Conservation (phyloP, 2,329 filamentous ascomycete genomes). For the Colletotrichum neosansevieriae region DNA sequence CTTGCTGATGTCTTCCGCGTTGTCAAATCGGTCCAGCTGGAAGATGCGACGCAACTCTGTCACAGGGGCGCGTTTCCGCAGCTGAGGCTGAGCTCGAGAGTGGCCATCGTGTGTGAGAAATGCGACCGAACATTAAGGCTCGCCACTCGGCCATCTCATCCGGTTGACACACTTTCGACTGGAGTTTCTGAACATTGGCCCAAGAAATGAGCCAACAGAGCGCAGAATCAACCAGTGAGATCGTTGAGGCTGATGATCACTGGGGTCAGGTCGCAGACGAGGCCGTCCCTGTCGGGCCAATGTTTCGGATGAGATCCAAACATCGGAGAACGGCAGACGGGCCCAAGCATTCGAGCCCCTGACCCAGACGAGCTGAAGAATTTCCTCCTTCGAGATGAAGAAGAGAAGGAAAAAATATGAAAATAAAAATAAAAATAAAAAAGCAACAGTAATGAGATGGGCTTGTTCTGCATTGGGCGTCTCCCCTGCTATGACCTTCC, state of each 20-base stretch:
- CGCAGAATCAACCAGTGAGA: conserved; percentile 42
- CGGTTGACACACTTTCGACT: not conserved
- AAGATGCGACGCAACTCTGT: conserved; percentile 35
- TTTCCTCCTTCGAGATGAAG: not conserved
- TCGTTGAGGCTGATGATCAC: conserved; percentile 29
- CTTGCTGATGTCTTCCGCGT: conserved; percentile 19
- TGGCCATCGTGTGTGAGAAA: not conserved
- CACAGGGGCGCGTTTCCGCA: conserved; percentile 34
- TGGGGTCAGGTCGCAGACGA: conserved; percentile 13
- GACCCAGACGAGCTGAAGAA: conserved; percentile 14
- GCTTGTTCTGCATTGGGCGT: not conserved
- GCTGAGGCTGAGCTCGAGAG: conserved; percentile 28
- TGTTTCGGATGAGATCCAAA: conserved; percentile 42
- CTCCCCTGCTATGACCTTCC: conserved; percentile 28
- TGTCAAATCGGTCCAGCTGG: conserved; percentile 6
- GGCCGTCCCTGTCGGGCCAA: conserved; percentile 41
- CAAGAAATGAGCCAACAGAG: conserved; percentile 15
- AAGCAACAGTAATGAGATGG: not conserved
- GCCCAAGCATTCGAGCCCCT: conserved; percentile 21
- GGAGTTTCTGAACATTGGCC: conserved; percentile 10
- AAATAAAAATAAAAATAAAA: too few relatives aligned
- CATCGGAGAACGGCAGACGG: conserved; percentile 26
- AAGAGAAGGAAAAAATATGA: not conserved
- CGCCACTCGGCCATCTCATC: conserved; percentile 15
- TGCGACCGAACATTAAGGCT: not conserved